Base-by-base conservation (phyloP, 208 protist species). In the Trypanosoma cruzi region DNA sequence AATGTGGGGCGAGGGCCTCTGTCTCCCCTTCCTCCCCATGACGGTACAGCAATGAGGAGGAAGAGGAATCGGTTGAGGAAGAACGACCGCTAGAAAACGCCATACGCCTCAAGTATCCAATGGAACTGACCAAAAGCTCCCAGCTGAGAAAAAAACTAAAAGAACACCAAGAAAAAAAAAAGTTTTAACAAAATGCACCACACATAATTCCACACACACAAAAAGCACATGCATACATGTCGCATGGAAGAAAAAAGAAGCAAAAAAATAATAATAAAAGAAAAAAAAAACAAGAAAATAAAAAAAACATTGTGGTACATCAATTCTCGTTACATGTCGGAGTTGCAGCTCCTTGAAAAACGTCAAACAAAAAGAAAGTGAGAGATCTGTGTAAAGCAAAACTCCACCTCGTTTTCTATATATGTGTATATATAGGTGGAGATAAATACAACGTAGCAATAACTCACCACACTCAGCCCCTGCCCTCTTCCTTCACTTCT, bases 181-280 rank as follows among this genome's bases (percentile, higher is more conserved):
- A 68, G 93, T 88, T 28, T 78, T 79, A 83, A 80, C 29, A 64
- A 29, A 11, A 26, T 31, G 29, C 24, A 31, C 5, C 26, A 16
- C 55, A 26, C 20, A 14, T 18, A 26, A 1, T 48, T 48, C 14
- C 32, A 18, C 49, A 3, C 42, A 53, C 2, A 71, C 16, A 71
- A 54, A 95, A 76, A 56, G 64, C 7, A 61, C 28, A 64, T 54
- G 32, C 16, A 55, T 44, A 65, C 2, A 71, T 46, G 71, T 29
- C 22, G 31, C 22, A 20, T 32, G 53, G 7, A 18, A 73, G 70
- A 36, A 73, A 72, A 50, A 14, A n/a, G n/a, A n/a, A n/a, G n/a
- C 66, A 14, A 57, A 48, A 31, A 24, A 40, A 28, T 11, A 72
- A 66, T 67, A 1, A 42, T 62, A 3, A 6, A 42, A 64, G 6